Percentiles rank a stretch among this genome's conserved stretches.
Evolutionary conservation across 1,284 basidiomycete genomes (phyloP).

Genomic region (Naganishia albida): DNA sequence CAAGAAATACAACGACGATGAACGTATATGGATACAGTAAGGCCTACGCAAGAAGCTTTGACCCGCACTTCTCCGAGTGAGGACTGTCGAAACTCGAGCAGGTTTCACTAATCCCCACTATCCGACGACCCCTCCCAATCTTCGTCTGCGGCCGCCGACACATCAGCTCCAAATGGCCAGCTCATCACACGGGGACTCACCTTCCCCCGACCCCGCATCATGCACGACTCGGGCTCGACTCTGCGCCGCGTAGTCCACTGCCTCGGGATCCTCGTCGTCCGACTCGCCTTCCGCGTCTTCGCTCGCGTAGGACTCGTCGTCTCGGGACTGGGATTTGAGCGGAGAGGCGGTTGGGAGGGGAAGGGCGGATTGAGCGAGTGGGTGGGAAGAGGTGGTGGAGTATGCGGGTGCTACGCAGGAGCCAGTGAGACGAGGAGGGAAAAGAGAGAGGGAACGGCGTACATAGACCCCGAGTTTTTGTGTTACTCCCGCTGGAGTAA

Average conservation of each 20-base stretch:
- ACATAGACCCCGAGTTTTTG: slow-evolving; percentile 15
- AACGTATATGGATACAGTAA: slow-evolving; percentile 15
- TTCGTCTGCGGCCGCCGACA: not conserved
- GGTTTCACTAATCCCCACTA: slow-evolving; percentile 2
- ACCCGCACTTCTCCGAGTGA: no score
- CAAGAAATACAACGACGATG: no score
- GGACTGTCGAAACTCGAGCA: not conserved
- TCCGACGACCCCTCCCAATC: slow-evolving; percentile 24
- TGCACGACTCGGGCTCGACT: not conserved
- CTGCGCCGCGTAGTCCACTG: not conserved
- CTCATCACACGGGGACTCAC: no score
- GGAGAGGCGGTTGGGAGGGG: slow-evolving; percentile 8
- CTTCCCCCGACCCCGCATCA: slow-evolving; percentile 17
- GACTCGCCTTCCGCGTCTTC: slow-evolving; percentile 25
- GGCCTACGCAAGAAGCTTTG: not conserved
- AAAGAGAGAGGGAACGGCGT: not conserved
- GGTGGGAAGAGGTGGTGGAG: slow-evolving; percentile 14
- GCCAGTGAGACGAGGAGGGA: not conserved
- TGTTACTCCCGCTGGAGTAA: slow-evolving; percentile 7
- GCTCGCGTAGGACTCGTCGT: slow-evolving; percentile 5
- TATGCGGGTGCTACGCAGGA: slow-evolving; percentile 6
- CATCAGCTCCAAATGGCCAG: no score
- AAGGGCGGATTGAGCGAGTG: slow-evolving; percentile 26
- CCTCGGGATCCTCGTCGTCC: slow-evolving; percentile 13
- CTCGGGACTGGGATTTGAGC: not conserved